Conservation (phyloP, 768 basidiomycete species). For the Sarcomyxa edulis region DNA sequence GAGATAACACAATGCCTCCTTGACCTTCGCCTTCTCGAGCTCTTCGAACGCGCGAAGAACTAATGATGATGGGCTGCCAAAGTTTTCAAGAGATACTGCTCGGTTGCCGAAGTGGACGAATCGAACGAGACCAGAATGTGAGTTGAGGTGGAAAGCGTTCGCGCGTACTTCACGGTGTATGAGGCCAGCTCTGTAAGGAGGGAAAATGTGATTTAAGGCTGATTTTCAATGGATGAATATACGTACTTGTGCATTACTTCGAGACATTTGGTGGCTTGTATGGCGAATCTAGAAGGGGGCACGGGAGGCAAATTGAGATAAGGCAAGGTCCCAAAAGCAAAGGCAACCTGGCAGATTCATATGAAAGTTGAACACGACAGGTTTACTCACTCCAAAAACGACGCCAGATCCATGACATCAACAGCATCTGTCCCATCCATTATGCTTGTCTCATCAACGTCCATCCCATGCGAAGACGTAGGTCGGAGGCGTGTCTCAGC, state of each 20-base stretch:
- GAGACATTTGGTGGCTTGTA: constrained; percentile 68
- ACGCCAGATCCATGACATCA: constrained; percentile 73
- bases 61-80: constrained; percentile 65
- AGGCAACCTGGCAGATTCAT: neutral
- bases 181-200: constrained; percentile 40
- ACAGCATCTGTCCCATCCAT: constrained; percentile 53
- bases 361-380: constrained; percentile 1
- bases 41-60: constrained; percentile 60
- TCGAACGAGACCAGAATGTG: constrained; percentile 63
- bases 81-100: constrained; percentile 64
- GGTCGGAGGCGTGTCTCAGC: constrained; percentile 49
- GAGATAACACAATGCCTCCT: constrained; percentile 71
- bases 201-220: constrained; percentile 7
- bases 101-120: constrained; percentile 75
- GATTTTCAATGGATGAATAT: neutral
- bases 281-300: constrained; percentile 51
- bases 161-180: constrained; percentile 75
- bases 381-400: constrained; percentile 60
- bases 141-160: constrained; percentile 71
- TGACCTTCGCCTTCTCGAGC: constrained; percentile 61
- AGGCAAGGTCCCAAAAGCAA: too few relatives aligned
- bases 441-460: constrained; percentile 37
- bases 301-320: too few relatives aligned
- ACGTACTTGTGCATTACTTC: constrained; percentile 58
- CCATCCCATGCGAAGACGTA: constrained; percentile 35